Percentiles rank a stretch among this genome's conserved stretches.
phyloP scores from a whole-genome alignment of 306 rosid species.

The Mimosa pudica region DNA sequence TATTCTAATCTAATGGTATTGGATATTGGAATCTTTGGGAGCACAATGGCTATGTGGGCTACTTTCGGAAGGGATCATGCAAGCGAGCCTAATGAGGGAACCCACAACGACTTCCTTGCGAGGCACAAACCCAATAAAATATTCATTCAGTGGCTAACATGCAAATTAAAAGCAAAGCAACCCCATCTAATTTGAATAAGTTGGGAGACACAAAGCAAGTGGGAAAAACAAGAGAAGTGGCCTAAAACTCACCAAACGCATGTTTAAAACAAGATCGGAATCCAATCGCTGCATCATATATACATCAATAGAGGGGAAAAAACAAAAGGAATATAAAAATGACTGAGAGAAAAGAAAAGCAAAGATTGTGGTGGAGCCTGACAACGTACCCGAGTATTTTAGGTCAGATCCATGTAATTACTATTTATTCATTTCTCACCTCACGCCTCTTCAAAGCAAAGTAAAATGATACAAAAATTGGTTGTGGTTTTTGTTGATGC shows the following conservation, averaged over 20 bases:
- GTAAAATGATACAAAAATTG: slow-evolving; percentile 17
- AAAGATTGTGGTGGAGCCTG: slow-evolving; percentile 21
- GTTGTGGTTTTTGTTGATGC: no score
- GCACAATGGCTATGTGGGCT: not conserved
- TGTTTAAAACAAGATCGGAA: slow-evolving; percentile 32
- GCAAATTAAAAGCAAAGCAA: not conserved
- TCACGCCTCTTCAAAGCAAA: slow-evolving; percentile 52
- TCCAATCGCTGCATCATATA: not conserved
- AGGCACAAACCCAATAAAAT: not conserved
- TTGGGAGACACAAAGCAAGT: not conserved
- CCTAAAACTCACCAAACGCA: not conserved
- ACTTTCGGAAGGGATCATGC: not conserved
- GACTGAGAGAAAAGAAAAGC: slow-evolving; percentile 6
- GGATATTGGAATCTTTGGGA: not conserved
- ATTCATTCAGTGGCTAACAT: not conserved
- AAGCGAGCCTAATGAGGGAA: not conserved
- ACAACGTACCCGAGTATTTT: slow-evolving; percentile 21
- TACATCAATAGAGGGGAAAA: not conserved
- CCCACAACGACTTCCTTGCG: not conserved
- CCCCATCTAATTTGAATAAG: not conserved
- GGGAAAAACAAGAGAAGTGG: slow-evolving; percentile 2
- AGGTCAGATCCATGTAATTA: slow-evolving; percentile 39
- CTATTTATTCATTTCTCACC: slow-evolving; percentile 37
- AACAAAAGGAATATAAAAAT: not conserved
- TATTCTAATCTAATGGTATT: not conserved